Base-by-base conservation (phyloP, 139 green algal genomes). In the Coelastrella sp. region DNA sequence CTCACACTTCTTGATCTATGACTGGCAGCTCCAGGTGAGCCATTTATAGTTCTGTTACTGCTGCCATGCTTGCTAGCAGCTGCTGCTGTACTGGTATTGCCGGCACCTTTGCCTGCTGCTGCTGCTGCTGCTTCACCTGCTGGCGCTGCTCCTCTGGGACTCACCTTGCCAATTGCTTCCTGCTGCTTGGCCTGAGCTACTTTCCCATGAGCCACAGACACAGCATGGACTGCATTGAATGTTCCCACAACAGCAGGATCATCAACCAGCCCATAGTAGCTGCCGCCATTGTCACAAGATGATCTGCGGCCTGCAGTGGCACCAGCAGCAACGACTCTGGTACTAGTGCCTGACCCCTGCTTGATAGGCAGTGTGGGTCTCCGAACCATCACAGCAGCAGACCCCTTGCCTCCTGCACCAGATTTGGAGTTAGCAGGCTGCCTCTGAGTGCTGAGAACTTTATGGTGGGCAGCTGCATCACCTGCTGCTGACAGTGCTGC, bases 301-400 rank as follows among this genome's bases (percentile, higher is more conserved):
- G 50, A 30, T 35, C 75, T 38, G 19, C 53, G 17, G 2, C 75
- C 75, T 19, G 75, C 75, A 41, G 75, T 82, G 2, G 75, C 75
- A 41, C 75, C 75, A 5, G 37, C 75, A 40, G 75, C 75, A 32
- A 53, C 75, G 6, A 82, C 75, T 60, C 75, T 57, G 25, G 21
- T 82, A 19, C 40, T 82, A 13, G 48, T 35, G n/a, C 75, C 75
- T 53, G 75, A 30, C 3, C 75, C 53, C 2, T 41, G 34, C 6
- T 82, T 82, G 7, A 51, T 23, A 0, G 75, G 75, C 51, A 82
- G 75, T 13, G 75, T 60, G 50, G 53, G 35, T 37, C 30, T 82
- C 2, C 35, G 51, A 6, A 59, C 75, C 3, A 40, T 19, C 73
- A 81, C 23, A 27, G 27, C 43, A 59, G 53, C 34, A 37, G 75